A percentile compares a stretch with the other conserved stretches of the same genome.
These are phyloP conservation scores for Daedalea quercina DNA, from an alignment of 768 basidiomycete genomes.

Conservation along the genomic window DNA sequence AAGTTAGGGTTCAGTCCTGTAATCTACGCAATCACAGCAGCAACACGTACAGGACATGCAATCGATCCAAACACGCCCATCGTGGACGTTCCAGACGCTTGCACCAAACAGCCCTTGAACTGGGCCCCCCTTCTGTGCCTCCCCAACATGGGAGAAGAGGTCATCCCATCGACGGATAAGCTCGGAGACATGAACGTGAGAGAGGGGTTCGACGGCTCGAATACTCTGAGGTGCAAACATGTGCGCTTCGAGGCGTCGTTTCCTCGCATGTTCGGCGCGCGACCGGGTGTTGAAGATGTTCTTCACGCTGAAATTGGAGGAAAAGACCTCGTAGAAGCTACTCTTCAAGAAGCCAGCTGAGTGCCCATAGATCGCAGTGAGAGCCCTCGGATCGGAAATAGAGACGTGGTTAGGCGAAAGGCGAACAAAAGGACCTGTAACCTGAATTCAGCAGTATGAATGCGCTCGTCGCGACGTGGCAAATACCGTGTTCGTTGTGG, in stretches of 20 bases:
- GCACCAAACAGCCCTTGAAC: constrained; percentile 48
- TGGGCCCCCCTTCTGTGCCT: constrained; percentile 24
- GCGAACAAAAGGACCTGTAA: constrained; percentile 28
- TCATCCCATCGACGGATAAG: constrained; percentile 70
- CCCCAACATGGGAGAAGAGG: constrained; percentile 42
- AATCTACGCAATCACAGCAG: not conserved
- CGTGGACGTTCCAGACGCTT: constrained; percentile 44
- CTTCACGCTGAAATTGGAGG: constrained; percentile 22
- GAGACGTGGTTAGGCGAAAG: constrained; percentile 36
- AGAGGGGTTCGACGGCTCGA: constrained; percentile 71
- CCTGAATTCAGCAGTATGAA: not conserved
- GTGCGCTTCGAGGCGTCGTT: constrained; percentile 79
- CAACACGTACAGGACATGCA: constrained; percentile 53
- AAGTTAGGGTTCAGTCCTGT: not conserved
- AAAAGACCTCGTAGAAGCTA: constrained; percentile 31
- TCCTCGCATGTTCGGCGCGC: constrained; percentile 69
- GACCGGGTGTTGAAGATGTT: constrained; percentile 72
- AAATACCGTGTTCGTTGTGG: constrained; percentile 36
- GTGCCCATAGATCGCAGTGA: constrained; percentile 36
- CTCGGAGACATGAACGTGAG: constrained; percentile 48
- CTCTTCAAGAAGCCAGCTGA: constrained; percentile 33
- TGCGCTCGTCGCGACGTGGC: not conserved
- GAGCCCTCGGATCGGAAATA: constrained; percentile 34
- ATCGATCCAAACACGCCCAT: constrained; percentile 60
- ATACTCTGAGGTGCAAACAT: constrained; percentile 74